A percentile compares a stretch with the other conserved stretches of the same genome.
Conservation (phyloP, 1,284 basidiomycete species). For the Pyrrhoderma noxium region DNA sequence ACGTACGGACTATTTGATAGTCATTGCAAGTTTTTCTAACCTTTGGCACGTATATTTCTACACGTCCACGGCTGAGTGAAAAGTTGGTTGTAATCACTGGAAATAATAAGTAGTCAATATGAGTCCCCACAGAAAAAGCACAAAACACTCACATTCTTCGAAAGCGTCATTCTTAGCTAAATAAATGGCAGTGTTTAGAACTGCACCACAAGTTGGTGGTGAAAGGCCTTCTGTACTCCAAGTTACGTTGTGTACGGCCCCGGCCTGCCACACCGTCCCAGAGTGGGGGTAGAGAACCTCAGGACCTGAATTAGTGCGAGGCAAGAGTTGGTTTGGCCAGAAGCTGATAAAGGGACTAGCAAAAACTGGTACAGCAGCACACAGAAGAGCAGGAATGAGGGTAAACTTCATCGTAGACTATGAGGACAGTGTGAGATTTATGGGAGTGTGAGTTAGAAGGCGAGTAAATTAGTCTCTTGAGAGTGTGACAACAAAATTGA, state of each 20-base stretch:
- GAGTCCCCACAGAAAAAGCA: not conserved
- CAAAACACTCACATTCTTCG: not conserved
- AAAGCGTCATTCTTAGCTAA: not conserved
- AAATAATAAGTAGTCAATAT: not conserved
- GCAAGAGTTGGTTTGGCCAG: slow-evolving; percentile 19
- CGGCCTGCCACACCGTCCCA: slow-evolving; percentile 35
- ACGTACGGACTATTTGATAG: slow-evolving; percentile 34
- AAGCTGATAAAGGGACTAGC: slow-evolving; percentile 20
- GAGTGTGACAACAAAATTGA: too few relatives aligned
- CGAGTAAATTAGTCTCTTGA: not conserved
- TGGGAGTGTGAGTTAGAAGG: not conserved
- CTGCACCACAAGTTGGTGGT: slow-evolving; percentile 6
- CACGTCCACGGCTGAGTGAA: slow-evolving; percentile 31
- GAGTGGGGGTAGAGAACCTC: slow-evolving; percentile 31
- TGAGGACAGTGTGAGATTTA: not conserved
- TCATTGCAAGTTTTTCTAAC: slow-evolving; percentile 26
- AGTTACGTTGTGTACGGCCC: slow-evolving; percentile 35
- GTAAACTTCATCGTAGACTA: not conserved
- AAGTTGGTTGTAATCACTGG: slow-evolving; percentile 34
- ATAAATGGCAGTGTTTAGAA: slow-evolving; percentile 7
- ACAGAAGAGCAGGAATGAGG: not conserved
- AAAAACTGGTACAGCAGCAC: not conserved
- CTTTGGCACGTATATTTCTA: slow-evolving; percentile 33
- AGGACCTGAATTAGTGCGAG: slow-evolving; percentile 44
- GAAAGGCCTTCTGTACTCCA: slow-evolving; percentile 31